A percentile compares a stretch with the other conserved stretches of the same genome.
phyloP scores from a whole-genome alignment of 202 grass and related monocot species.

The Setaria viridis region DNA sequence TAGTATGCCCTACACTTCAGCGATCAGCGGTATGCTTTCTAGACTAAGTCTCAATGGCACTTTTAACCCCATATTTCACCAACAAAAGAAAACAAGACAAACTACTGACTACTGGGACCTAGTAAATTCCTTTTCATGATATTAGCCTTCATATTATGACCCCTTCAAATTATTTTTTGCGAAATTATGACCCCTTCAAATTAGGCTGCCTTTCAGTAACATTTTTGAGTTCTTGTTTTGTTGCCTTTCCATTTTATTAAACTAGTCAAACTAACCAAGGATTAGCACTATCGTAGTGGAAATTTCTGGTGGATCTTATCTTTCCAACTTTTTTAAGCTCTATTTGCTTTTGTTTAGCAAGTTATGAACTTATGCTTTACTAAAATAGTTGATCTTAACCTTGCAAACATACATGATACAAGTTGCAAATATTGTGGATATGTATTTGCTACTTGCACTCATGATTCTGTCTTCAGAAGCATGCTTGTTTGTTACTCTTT shows the following conservation, averaged over 20 bases:
- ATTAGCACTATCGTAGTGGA: slow-evolving; percentile 3
- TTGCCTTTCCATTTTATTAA: neutral
- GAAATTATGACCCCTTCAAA: neutral
- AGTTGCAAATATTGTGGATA: neutral
- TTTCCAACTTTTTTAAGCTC: neutral
- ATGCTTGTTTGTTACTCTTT: neutral
- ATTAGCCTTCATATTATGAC: slow-evolving; percentile 4
- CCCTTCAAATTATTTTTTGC: neutral
- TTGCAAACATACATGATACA: neutral
- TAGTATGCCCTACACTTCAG: neutral
- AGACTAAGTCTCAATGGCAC: slow-evolving; percentile 20
- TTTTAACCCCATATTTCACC: slow-evolving; percentile 27
- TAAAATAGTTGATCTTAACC: slow-evolving; percentile 5
- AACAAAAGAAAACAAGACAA: neutral
- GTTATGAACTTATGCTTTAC: slow-evolving; percentile 9
- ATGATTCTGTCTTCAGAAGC: neutral
- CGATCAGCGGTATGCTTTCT: slow-evolving; percentile 20
- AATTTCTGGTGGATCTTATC: slow-evolving; percentile 8
- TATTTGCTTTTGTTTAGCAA: slow-evolving; percentile 18
- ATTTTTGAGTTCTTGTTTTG: neutral
- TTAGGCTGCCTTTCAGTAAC: neutral
- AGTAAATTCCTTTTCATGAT: neutral
- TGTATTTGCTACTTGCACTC: slow-evolving; percentile 13
- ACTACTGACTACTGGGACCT: neutral
- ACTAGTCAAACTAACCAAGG: slow-evolving; percentile 9